These are phyloP conservation scores for Gymnopilus dilepis DNA, from an alignment of 768 basidiomycete genomes.

Conservation along the genomic window DNA sequence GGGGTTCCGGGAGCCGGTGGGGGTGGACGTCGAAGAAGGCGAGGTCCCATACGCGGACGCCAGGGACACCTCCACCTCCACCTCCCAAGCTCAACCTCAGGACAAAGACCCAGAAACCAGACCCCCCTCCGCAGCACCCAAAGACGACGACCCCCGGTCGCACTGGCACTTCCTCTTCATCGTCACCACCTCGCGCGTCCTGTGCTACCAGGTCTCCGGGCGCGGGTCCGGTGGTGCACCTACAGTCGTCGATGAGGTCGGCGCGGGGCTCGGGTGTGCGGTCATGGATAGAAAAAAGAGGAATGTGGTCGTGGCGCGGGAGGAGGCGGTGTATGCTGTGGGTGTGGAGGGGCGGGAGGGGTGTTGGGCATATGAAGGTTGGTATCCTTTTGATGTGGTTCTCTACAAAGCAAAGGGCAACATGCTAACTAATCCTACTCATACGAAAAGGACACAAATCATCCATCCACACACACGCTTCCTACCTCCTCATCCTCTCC, in stretches of 20 bases:
- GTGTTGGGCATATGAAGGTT: slow-evolving; percentile 93
- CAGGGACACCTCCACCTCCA: neutral
- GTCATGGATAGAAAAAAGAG: slow-evolving; percentile 74
- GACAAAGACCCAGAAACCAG: no score
- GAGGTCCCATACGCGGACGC: neutral
- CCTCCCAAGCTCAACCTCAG: neutral
- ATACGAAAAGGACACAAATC: slow-evolving; percentile 85
- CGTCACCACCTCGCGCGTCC: slow-evolving; percentile 83
- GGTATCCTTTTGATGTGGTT: slow-evolving; percentile 11
- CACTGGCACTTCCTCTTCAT: slow-evolving; percentile 73
- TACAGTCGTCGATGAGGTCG: slow-evolving; percentile 82
- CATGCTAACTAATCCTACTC: no score
- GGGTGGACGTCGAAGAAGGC: no score
- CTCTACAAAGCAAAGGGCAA: no score
- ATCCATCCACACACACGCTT: slow-evolving; percentile 75
- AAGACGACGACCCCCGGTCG: slow-evolving; percentile 26
- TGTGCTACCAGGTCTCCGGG: slow-evolving; percentile 77
- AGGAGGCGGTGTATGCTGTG: slow-evolving; percentile 92
- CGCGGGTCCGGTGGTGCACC: slow-evolving; percentile 70
- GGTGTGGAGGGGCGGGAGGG: slow-evolving; percentile 81
- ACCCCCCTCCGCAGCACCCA: neutral
- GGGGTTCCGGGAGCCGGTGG: slow-evolving; percentile 73
- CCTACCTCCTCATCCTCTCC: slow-evolving; percentile 89
- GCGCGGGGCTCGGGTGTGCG: slow-evolving; percentile 84
- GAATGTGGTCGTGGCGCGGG: slow-evolving; percentile 84